These are phyloP conservation scores for Ambrosia artemisiifolia DNA, from an alignment of 129 eudicot genomes.

Conservation along the genomic window DNA sequence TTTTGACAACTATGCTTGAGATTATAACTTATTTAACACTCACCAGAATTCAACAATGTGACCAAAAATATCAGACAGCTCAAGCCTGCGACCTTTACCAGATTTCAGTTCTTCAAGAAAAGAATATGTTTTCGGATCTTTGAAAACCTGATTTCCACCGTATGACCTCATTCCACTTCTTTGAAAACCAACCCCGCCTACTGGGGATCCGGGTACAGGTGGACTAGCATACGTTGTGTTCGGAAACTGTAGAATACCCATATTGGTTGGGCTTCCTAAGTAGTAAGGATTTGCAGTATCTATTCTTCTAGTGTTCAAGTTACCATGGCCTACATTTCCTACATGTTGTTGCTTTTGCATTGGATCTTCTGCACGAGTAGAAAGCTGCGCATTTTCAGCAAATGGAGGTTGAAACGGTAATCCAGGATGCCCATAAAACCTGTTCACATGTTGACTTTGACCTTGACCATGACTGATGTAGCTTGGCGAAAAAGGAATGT, in stretches of 20 bases:
- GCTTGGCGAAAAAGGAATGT: conserved; percentile 31
- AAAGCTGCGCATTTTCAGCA: conserved; percentile 43
- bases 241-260: conserved; percentile 54
- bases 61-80: conserved; percentile 67
- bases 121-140: conserved; percentile 46
- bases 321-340: conserved; percentile 32
- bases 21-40: conserved; percentile 16
- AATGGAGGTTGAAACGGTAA: conserved; percentile 44
- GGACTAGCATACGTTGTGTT: conserved; percentile 47
- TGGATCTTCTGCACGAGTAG: conserved; percentile 35
- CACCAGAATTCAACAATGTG: conserved; percentile 78
- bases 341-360: conserved; percentile 37
- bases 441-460: conserved; percentile 41
- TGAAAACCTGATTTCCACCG: conserved; percentile 39
- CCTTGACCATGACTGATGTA: conserved; percentile 31
- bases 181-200: conserved; percentile 34
- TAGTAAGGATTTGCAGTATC: conserved; percentile 31
- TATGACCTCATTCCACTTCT: conserved; percentile 47
- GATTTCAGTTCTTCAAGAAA: conserved; percentile 78
- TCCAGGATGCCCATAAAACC: conserved; percentile 57
- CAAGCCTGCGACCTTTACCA: conserved; percentile 63
- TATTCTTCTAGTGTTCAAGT: conserved; percentile 39
- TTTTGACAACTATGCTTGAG: too few species aligned
- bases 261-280: conserved; percentile 45
- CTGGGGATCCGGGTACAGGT: conserved; percentile 46